Evolutionary conservation across 1,284 basidiomycete genomes (phyloP).

Genomic region (Agroathelia rolfsii): DNA sequence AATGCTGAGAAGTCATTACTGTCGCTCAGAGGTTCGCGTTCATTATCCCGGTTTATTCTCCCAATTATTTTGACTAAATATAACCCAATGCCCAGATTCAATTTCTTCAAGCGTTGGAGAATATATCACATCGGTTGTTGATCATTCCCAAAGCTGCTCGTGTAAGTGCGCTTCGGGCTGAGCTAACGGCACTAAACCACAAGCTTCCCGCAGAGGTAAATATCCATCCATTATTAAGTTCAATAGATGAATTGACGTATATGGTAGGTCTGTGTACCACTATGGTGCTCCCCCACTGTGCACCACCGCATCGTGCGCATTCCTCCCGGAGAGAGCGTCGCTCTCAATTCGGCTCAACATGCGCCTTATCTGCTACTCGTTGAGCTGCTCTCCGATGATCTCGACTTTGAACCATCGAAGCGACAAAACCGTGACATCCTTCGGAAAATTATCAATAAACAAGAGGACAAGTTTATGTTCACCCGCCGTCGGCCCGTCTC

Average conservation of each 20-base stretch:
- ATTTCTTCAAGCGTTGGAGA: constrained; percentile 84
- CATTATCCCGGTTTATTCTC: constrained; percentile 10
- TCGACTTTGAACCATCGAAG: constrained; percentile 88
- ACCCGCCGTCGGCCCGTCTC: no score
- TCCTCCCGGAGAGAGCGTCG: constrained; percentile 95
- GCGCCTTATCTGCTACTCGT: constrained; percentile 92
- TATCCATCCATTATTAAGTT: constrained; percentile 9
- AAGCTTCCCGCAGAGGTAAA: constrained; percentile 86
- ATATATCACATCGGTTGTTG: constrained; percentile 86
- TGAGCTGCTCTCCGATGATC: constrained; percentile 85
- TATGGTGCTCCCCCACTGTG: constrained; percentile 85
- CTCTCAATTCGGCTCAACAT: constrained; percentile 94
- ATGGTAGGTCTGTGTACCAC: constrained; percentile 84
- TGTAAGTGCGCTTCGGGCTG: constrained; percentile 90
- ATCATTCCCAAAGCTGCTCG: constrained; percentile 92
- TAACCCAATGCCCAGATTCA: constrained; percentile 43
- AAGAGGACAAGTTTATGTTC: constrained; percentile 46
- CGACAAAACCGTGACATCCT: constrained; percentile 81
- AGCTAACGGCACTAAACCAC: constrained; percentile 93
- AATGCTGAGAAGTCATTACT: constrained; percentile 83
- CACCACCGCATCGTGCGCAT: constrained; percentile 97
- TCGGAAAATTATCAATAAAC: constrained; percentile 74
- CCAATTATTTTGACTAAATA: constrained; percentile 11
- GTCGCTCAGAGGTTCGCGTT: constrained; percentile 81
- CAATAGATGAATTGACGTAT: constrained; percentile 10